These are phyloP conservation scores for Omphalotus guepiniiformis DNA, from an alignment of 768 basidiomycete genomes.

Conservation along the genomic window DNA sequence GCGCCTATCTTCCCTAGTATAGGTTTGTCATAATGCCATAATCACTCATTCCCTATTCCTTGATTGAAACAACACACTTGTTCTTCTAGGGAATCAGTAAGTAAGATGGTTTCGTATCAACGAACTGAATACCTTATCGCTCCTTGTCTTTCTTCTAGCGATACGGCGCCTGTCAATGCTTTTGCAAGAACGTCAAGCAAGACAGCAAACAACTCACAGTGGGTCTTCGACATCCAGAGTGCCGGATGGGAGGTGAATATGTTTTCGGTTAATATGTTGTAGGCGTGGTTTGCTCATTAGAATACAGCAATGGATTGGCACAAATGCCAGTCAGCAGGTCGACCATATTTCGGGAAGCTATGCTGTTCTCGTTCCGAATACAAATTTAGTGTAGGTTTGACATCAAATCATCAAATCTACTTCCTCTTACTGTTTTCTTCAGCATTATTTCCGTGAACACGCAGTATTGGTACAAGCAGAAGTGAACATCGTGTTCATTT, in stretches of 20 bases:
- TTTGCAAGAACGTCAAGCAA: constrained; percentile 31
- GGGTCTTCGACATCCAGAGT: constrained; percentile 26
- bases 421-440: neutral
- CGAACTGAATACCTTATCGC: neutral
- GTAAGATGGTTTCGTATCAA: neutral
- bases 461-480: constrained; percentile 35
- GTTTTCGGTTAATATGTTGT: neutral
- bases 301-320: constrained; percentile 29
- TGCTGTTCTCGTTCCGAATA: constrained; percentile 26
- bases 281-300: neutral
- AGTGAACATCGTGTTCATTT: constrained; percentile 15
- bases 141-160: constrained; percentile 19
- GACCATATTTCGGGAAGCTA: constrained; percentile 31
- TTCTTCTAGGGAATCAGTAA: constrained; percentile 20
- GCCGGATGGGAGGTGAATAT: constrained; percentile 19
- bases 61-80: neutral
- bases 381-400: constrained; percentile 20
- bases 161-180: constrained; percentile 35
- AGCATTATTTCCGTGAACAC: constrained; percentile 39
- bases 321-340: constrained; percentile 20
- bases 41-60: neutral
- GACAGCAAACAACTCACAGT: constrained; percentile 24
- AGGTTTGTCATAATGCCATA: constrained; percentile 17
- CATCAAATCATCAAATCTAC: neutral
- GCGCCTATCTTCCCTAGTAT: constrained; percentile 25